Conservation (phyloP, 2,329 filamentous ascomycete genomes). For the Huntiella savannae region DNA sequence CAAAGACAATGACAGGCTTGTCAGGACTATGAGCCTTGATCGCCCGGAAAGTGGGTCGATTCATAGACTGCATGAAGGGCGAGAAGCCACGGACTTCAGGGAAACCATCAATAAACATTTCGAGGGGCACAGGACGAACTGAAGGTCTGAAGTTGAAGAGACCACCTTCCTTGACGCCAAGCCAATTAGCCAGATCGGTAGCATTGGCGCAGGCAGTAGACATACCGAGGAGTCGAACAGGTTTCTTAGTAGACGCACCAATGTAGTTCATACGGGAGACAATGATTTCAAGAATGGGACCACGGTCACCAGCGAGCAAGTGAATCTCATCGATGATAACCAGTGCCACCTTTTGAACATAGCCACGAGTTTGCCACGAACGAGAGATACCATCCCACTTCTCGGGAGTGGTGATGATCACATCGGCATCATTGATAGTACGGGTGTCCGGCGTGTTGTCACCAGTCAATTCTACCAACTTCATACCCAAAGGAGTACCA, state of each 20-base stretch:
- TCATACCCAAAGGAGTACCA: constrained; percentile 64
- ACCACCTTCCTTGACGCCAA: constrained; percentile 74
- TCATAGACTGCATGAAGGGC: constrained; percentile 98
- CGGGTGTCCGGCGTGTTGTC: constrained; percentile 96
- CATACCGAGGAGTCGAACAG: constrained; percentile 90
- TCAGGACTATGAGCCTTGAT: constrained; percentile 93
- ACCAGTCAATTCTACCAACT: constrained; percentile 82
- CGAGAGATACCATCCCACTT: constrained; percentile 99
- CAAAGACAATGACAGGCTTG: constrained; percentile 96
- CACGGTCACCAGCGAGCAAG: constrained; percentile 84
- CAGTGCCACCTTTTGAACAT: constrained; percentile 82
- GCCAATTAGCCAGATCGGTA: constrained; percentile 82
- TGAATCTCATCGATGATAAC: constrained; percentile 99
- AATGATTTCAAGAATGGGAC: constrained; percentile 95
- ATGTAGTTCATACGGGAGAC: constrained; percentile 96
- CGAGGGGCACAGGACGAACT: constrained; percentile 83
- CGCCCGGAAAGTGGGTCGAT: constrained; percentile 84
- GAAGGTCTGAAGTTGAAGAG: constrained; percentile 96
- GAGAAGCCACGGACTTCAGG: constrained; percentile 90
- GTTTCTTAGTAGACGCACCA: constrained; percentile 74
- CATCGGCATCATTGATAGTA: constrained; percentile 86
- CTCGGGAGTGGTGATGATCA: constrained; percentile 98
- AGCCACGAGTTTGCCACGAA: constrained; percentile 95
- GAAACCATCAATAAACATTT: constrained; percentile 95
- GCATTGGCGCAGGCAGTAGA: constrained; percentile 96